Base-by-base conservation (phyloP, 2,329 filamentous ascomycete genomes). In the Uncinocarpus reesii region DNA sequence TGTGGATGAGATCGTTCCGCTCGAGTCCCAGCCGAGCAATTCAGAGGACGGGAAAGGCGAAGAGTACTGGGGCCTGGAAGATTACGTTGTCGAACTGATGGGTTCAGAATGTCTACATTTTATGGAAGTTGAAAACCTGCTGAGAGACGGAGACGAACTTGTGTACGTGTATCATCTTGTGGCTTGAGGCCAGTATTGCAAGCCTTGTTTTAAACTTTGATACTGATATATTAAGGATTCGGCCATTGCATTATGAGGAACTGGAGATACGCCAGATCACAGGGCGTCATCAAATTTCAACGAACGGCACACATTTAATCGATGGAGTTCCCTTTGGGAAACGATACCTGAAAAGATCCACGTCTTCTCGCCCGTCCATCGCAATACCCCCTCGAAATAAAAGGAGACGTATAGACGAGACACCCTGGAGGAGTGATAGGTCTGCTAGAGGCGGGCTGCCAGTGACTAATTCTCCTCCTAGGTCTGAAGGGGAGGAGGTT, bases 81-180 rank as follows among this genome's bases (percentile, higher is more conserved):
- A 95, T 62, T 96, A 96, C 64, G 78, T 78, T 7, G 86, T 95
- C 24, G 85, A 93, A 65, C 74, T 95, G 2, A 75, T 75, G n/a
- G 80, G 77, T 38, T 95, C 86, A 56, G 90, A 96, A 66, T 92
- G 86, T 58, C 68, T 95, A 49, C 90, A 95, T 67, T 96, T 86
- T 58, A 83, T 86, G 62, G 73, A 77, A 16, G 75, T 94, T 4
- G 71, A 73, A 11, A 75, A 76, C 37, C 71, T 92, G 7, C 70
- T 95, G 50, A 83, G 85, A 56, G 82, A 90, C 44, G 87, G 92
- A 47, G 89, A 95, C 58, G 79, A 89, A 63, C 78, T 95, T 48
- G 72, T 84, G 84, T 88, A 70, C 58, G 81, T 73, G 32, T 32
- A 37, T 8, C 42, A n/a, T 3, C 32, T 31, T 6, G 3, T 6